Evolutionary conservation across 805 yeast genomes (phyloP).

Genomic region (Sporopachydermia lactativora): DNA sequence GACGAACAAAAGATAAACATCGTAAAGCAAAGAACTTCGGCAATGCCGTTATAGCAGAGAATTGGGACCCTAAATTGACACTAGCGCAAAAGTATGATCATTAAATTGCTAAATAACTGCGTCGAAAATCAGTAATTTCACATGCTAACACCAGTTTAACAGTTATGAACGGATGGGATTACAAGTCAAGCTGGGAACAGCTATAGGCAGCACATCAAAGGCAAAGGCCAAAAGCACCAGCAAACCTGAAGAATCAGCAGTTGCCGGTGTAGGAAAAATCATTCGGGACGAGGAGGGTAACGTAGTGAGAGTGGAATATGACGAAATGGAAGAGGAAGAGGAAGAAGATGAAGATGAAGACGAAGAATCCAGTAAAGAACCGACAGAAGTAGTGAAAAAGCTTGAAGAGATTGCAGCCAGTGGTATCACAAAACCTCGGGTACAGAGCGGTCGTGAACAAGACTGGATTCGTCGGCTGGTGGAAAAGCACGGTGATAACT

Average conservation of each 20-base stretch:
- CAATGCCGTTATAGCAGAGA: constrained; percentile 72
- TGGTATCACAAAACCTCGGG: constrained; percentile 31
- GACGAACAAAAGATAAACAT: constrained; percentile 57
- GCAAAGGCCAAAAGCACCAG: constrained; percentile 34
- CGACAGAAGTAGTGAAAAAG: constrained; percentile 49
- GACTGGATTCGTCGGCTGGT: constrained; percentile 55
- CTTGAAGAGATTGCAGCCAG: constrained; percentile 47
- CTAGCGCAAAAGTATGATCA: constrained; percentile 48
- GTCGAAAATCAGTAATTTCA: neutral
- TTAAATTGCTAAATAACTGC: neutral
- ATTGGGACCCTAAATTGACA: constrained; percentile 82
- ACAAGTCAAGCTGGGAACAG: constrained; percentile 43
- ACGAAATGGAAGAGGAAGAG: constrained; percentile 21
- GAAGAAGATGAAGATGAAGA: constrained; percentile 13
- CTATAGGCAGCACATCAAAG: constrained; percentile 75
- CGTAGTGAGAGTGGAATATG: constrained; percentile 50
- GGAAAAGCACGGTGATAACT: constrained; percentile 78
- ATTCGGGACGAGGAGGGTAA: constrained; percentile 57
- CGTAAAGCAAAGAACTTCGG: constrained; percentile 50
- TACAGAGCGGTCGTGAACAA: constrained; percentile 56
- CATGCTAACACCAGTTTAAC: constrained; percentile 2
- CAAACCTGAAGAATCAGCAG: constrained; percentile 4
- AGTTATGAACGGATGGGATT: constrained; percentile 68
- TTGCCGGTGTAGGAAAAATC: constrained; percentile 45
- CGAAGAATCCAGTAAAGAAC: constrained; percentile 12